A percentile compares a stretch with the other conserved stretches of the same genome.
Conservation (phyloP, 768 basidiomycete genomes). For the Rhizopogon vulgaris region DNA sequence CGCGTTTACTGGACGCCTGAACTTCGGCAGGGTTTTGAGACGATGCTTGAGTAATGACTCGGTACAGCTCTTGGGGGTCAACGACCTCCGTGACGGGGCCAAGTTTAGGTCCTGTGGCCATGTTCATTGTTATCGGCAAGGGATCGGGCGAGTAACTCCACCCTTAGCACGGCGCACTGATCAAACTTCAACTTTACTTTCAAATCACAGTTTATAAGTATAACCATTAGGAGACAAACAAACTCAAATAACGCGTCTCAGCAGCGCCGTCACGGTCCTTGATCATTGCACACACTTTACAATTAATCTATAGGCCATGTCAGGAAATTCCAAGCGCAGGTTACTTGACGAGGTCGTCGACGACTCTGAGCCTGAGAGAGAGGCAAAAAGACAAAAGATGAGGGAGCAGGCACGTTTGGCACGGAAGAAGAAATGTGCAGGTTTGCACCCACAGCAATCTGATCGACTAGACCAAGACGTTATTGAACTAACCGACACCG, state of each 20-base stretch:
- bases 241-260: slow-evolving; percentile 42
- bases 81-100: slow-evolving; percentile 28
- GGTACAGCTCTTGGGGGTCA: slow-evolving; percentile 58
- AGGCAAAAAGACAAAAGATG: slow-evolving; percentile 25
- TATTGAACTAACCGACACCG: background rate
- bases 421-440: slow-evolving; percentile 9
- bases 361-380: slow-evolving; percentile 71
- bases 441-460: background rate
- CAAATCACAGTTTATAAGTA: slow-evolving; percentile 6
- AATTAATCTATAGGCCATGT: background rate
- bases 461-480: background rate
- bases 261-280: background rate
- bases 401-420: slow-evolving; percentile 17
- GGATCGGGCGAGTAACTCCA: slow-evolving; percentile 4
- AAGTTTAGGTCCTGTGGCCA: slow-evolving; percentile 11
- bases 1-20: slow-evolving; percentile 46
- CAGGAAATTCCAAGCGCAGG: background rate
- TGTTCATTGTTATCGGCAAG: slow-evolving; percentile 9
- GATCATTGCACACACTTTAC: background rate
- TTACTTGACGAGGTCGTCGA: slow-evolving; percentile 40
- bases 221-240: slow-evolving; percentile 18
- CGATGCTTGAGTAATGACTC: slow-evolving; percentile 60
- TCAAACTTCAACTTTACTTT: too few relatives aligned
- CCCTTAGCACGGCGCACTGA: too few relatives aligned
- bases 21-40: slow-evolving; percentile 59